Conservation (phyloP, 441 rosid genomes). For the Mallotus japonicus region DNA sequence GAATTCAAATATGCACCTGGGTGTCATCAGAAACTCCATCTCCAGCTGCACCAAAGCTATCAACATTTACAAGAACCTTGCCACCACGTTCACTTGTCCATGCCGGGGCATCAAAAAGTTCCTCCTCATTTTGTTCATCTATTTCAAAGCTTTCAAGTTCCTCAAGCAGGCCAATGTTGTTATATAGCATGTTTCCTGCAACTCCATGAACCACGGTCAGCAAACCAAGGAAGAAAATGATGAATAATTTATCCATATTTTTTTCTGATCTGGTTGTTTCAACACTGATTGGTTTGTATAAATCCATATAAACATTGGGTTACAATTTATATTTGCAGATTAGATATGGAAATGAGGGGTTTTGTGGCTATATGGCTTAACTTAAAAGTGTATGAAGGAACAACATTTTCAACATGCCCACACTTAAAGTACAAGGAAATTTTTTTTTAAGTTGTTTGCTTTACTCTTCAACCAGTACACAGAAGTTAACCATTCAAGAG, state of each 20-base stretch:
- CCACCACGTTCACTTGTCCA: constrained; percentile 57
- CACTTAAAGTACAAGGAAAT: constrained; percentile 85
- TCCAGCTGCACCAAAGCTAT: constrained; percentile 88
- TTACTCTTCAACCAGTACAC: constrained; percentile 70
- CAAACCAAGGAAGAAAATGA: constrained; percentile 48
- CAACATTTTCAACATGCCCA: constrained; percentile 55
- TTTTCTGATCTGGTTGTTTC: constrained; percentile 27
- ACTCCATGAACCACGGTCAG: constrained; percentile 52
- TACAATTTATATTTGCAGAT: constrained; percentile 51
- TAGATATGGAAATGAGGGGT: constrained; percentile 45
- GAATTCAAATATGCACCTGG: constrained; percentile 43
- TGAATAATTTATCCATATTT: constrained; percentile 48
- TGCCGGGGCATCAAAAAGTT: constrained; percentile 39
- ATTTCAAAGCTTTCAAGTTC: constrained; percentile 59
- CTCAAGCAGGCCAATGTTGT: constrained; percentile 45
- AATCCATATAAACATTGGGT: constrained; percentile 36
- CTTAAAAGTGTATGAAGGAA: constrained; percentile 81
- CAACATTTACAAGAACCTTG: constrained; percentile 83
- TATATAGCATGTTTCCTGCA: constrained; percentile 36
- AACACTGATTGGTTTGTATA: constrained; percentile 38
- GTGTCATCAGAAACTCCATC: constrained; percentile 94
- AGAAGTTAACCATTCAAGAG: constrained; percentile 37
- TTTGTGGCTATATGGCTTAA: constrained; percentile 61
- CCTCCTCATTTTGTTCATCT: constrained; percentile 48
- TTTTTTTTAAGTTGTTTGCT: constrained; percentile 61